Base-by-base conservation (phyloP, 1,284 basidiomycete species). In the Trichosporon sp. region DNA sequence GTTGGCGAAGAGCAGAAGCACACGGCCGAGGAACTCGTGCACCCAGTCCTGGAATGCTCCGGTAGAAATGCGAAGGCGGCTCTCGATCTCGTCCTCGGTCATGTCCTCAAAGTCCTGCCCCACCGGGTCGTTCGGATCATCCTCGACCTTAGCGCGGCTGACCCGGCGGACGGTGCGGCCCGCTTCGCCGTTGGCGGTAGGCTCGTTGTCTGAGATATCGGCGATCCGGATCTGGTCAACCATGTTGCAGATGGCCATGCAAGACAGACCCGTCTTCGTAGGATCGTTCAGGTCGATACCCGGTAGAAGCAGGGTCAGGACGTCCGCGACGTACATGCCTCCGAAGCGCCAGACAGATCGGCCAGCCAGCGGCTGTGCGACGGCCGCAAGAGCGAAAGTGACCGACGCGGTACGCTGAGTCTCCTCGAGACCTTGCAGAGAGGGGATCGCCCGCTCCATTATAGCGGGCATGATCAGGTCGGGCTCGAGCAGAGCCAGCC, bases 331-430 rank as follows among this genome's bases (percentile, higher is more conserved):
- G 75, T 91, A 94, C 78, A 93, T 90, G 0, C 94, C 95, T 3
- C 89, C 88, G 7, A 89, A 82, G 84, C 90, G 74, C 73, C 83
- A 98, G 40, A 90, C 77, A 27, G 83, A 84, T 68, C 92, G 89
- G 2, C 88, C 88, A 1, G 92, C 86, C 33, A 99, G 81, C 8
- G 92, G 89, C 4, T 88, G 84, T 23, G 91, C 85, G 21, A 95
- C 86, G 1, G 88, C 88, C 19, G 90, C 86, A n/a, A 99, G 84
- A 73, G 92, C 90, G 63, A 89, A 91, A 61, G 98, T 85, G 31
- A 94, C 92, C 1, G 93, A 90, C 1, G 92, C 92, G 3, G 94
- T 95, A 31, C 94, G 84, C 77, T 95, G 92, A 0, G 94, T 96
- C 82, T 97, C 94, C 70, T 94, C 92, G n/a, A 96, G 86, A 16